These are phyloP conservation scores for Dillenia suffruticosa DNA, from an alignment of 164 flowering plant species.

Conservation along the genomic window DNA sequence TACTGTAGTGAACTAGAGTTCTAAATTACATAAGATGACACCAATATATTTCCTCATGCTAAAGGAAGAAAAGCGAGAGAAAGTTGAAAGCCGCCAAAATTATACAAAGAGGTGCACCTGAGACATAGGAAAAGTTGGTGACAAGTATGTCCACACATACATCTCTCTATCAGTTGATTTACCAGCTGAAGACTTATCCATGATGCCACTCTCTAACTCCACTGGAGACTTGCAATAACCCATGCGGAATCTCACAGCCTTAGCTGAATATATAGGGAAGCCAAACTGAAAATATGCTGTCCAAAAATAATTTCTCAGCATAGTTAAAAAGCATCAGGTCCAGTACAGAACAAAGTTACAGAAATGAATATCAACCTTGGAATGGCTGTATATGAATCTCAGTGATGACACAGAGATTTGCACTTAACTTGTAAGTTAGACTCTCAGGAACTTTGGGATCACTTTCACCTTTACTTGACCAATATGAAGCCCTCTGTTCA, in stretches of 20 bases:
- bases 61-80: background rate
- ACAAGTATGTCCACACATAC: constrained; percentile 37
- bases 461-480: constrained; percentile 86
- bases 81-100: background rate
- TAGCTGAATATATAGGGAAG: constrained; percentile 44
- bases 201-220: constrained; percentile 5
- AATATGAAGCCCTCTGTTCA: constrained; percentile 49
- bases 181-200: constrained; percentile 11
- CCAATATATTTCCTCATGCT: background rate
- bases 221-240: constrained; percentile 27
- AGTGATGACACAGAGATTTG: constrained; percentile 53
- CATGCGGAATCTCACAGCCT: constrained; percentile 42
- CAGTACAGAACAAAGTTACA: background rate
- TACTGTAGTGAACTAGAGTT: no score
- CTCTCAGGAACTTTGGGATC: constrained; percentile 62
- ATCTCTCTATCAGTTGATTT: constrained; percentile 12
- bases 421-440: constrained; percentile 46
- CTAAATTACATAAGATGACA: background rate
- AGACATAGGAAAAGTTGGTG: constrained; percentile 44
- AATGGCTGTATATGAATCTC: constrained; percentile 74
- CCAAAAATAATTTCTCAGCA: background rate
- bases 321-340: constrained; percentile 1
- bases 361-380: constrained; percentile 44
- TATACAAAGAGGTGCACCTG: constrained; percentile 24
- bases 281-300: constrained; percentile 51